Percentiles rank a stretch among this genome's conserved stretches.
Evolutionary conservation across 2,329 filamentous ascomycete species (phyloP).

Genomic region (Alternaria triticina): DNA sequence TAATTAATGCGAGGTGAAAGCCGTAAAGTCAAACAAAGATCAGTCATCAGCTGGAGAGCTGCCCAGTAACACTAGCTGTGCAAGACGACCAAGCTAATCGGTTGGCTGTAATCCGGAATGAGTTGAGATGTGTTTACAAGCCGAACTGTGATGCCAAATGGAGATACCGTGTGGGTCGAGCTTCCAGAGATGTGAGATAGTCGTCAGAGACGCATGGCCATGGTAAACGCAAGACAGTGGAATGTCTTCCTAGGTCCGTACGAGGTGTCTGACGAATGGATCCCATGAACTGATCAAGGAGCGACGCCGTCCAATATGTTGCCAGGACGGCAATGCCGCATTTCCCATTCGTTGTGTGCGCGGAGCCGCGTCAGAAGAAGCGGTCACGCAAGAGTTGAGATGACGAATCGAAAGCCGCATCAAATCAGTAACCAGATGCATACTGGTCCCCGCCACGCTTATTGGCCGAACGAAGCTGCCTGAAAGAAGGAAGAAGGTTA

Average conservation of each 20-base stretch:
- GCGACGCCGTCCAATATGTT: slow-evolving; percentile 47
- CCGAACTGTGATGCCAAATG: slow-evolving; percentile 30
- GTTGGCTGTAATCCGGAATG: slow-evolving; percentile 21
- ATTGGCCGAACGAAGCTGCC: slow-evolving; percentile 60
- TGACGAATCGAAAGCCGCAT: slow-evolving; percentile 50
- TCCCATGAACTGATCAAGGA: slow-evolving; percentile 46
- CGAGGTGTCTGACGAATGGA: slow-evolving; percentile 43
- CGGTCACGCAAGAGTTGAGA: slow-evolving; percentile 48
- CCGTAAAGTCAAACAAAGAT: slow-evolving; percentile 37
- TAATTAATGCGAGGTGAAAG: slow-evolving; percentile 42
- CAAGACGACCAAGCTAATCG: slow-evolving; percentile 30
- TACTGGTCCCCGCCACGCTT: slow-evolving; percentile 58
- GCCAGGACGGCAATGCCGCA: slow-evolving; percentile 52
- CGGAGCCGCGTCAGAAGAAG: slow-evolving; percentile 35
- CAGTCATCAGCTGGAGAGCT: slow-evolving; percentile 35
- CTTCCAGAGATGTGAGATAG: slow-evolving; percentile 36
- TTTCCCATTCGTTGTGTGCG: slow-evolving; percentile 52
- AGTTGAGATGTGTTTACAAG: slow-evolving; percentile 26
- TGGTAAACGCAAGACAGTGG: slow-evolving; percentile 30
- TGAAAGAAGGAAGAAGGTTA: slow-evolving; percentile 53
- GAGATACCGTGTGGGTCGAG: slow-evolving; percentile 38
- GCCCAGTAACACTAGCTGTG: slow-evolving; percentile 33
- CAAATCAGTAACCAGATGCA: slow-evolving; percentile 57
- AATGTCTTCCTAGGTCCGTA: slow-evolving; percentile 41
- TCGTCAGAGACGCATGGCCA: slow-evolving; percentile 36